Base-by-base conservation (phyloP, 768 basidiomycete genomes). In the Ramaria rubella region DNA sequence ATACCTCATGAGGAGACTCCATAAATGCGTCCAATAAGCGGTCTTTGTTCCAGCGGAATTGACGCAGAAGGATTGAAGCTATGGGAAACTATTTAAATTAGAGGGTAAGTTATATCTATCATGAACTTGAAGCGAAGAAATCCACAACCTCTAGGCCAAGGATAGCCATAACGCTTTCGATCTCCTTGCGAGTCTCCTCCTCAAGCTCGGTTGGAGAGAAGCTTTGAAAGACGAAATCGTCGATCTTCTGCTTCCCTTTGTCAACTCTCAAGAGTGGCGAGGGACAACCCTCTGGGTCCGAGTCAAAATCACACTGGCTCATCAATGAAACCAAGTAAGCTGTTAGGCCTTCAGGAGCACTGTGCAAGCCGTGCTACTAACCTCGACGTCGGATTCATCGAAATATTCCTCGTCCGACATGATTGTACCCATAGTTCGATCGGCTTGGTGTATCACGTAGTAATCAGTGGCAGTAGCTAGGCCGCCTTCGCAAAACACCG, bases 71-170 rank as follows among this genome's bases (percentile, higher is more conserved):
- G 31, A 61, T 61, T 11, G 52, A 55, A 4, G 50, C 53, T 31
- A 60, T 46, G 42, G 50, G 42, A 14, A n/a, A 42, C 60, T 60
- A 14, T 48, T n/a, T 12, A 21, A 6, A 48, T 31, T 31, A 33
- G 11, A 49, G 30, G 30, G 34, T 31, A 40, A 58, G 44, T 26
- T 46, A 33, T 21, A 42, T 52, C 27, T 33, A 11, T n/a, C 19
- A 15, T 12, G 5, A 54, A 49, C 43, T 57, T 42, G 26, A 46
- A 38, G 40, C 50, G 27, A 17, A n/a, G 59, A 21, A 36, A 17
- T 5, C n/a, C 11, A 57, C 4, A 48, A 70, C 69, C 63, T 69
- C 62, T 46, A 70, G 58, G 15, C 66, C 69, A 5, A 66, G 55
- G 40, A 70, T 61, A 33, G 49, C 65, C 15, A 63, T 66, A 34